Evolutionary conservation across 495 filamentous ascomycete species (phyloP).

Genomic region (Hypoxylon subgilvum): DNA sequence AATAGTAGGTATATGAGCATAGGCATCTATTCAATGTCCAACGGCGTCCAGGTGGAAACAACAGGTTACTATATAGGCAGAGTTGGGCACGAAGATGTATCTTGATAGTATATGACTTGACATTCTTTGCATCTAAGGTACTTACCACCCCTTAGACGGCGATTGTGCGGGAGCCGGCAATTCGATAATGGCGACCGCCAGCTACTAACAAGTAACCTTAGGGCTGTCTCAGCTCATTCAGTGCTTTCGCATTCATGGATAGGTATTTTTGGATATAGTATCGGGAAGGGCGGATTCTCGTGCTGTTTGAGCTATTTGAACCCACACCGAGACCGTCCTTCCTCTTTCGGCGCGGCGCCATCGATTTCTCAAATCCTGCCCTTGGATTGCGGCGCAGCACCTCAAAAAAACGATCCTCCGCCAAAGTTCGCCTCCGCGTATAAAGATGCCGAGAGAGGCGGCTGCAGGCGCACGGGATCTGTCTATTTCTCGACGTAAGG

Average conservation of each 20-base stretch:
- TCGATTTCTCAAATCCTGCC: neutral
- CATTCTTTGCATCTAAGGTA: no score
- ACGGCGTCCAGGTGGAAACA: constrained; percentile 19
- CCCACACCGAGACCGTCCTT: constrained; percentile 18
- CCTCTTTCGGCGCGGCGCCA: constrained; percentile 10
- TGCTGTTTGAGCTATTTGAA: no score
- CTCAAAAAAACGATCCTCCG: constrained; percentile 2
- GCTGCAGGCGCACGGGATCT: neutral
- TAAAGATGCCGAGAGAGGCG: neutral
- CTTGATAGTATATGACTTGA: neutral
- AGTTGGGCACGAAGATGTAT: constrained; percentile 6
- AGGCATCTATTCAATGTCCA: constrained; percentile 8
- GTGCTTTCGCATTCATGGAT: no score
- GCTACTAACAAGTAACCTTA: no score
- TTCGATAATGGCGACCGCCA: no score
- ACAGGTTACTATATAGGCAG: constrained; percentile 13
- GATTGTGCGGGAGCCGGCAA: no score
- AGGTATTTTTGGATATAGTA: no score
- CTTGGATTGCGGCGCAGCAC: constrained; percentile 4
- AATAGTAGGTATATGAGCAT: no score
- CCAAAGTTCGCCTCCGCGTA: neutral
- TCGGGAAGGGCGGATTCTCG: no score
- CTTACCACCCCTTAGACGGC: no score
- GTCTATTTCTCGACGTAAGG: no score
- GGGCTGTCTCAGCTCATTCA: no score